Evolutionary conservation across 164 flowering plant species (phyloP).

Genomic region (Liquidambar formosana): DNA sequence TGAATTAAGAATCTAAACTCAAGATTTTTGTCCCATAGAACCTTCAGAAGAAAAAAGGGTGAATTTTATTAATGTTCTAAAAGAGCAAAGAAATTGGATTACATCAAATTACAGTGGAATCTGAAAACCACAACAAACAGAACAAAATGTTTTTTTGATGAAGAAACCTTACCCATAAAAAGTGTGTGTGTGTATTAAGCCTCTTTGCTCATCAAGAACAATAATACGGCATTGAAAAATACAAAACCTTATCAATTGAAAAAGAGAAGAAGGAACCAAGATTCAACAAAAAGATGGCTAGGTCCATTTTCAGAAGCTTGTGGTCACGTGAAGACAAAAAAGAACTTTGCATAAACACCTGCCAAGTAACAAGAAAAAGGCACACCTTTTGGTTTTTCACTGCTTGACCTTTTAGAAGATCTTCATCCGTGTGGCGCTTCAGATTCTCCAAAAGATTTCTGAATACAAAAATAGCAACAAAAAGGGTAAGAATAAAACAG

Average conservation of each 20-base stretch:
- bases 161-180: too few species aligned
- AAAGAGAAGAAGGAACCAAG: background rate
- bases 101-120: background rate
- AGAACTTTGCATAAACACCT: background rate
- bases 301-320: too few species aligned
- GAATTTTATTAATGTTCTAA: background rate
- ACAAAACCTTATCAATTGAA: background rate
- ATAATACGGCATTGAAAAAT: background rate
- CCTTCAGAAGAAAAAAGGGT: constrained; percentile 39
- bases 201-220: background rate
- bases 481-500: background rate
- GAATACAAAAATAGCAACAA: constrained; percentile 4
- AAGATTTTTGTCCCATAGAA: constrained; percentile 83
- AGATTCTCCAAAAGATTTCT: constrained; percentile 69
- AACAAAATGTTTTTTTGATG: too few species aligned
- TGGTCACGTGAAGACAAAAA: background rate
- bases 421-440: constrained; percentile 77
- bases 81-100: background rate
- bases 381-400: constrained; percentile 88
- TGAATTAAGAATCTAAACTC: constrained; percentile 86
- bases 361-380: constrained; percentile 7
- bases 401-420: constrained; percentile 83
- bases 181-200: too few species aligned
- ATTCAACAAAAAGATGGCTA: background rate
- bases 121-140: too few species aligned